Evolutionary conservation across 2,329 filamentous ascomycete genomes (phyloP), one percentile per base, ranked within the genome.

Genomic region (Apiospora rasikravindrae): DNA sequence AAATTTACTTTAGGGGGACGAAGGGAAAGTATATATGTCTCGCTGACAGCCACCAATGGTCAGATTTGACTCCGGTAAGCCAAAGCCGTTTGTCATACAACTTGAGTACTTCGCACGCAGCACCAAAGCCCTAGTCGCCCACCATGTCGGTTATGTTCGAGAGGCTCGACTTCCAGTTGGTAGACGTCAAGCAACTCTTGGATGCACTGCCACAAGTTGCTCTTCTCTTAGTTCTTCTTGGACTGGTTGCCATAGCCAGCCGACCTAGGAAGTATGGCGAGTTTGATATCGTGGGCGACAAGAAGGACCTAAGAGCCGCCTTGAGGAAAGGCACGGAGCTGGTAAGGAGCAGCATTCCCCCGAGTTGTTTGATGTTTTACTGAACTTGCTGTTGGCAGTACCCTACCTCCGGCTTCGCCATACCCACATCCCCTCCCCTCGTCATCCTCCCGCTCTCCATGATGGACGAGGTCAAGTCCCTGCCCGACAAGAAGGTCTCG

Each of bases 401-500:
- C 24, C 64, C 37, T 13, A n/a, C 64, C 40, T n/a, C 29, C 3
- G 29, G 33, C 64, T 67, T 67, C n/a, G 64, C 64, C 22, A 22
- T 67, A 2, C 64, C 64, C 19, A 67, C 64, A 8, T 67, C 64
- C 2, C 64, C 64, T 14, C 64, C 64, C 2, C 33, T 67, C 22
- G 24, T 67, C 37, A 67, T 67, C 64, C 33, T 67, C 8, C 64
- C 64, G 1, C 64, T 44, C 64, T 6, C 64, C 33, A 67, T 67
- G 64, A 67, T 67, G 5, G 64, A 67, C 64, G 64, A 67, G 64
- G 24, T 67, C 64, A 67, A 67, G 37, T 42, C 64, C 7, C 64
- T 67, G 33, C 64, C 64, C 7, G 64, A 67, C 33, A 45, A 19
- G 6, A 67, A 67, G 40, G 64, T 67, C 16, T 67, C 64, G 5